Base-by-base conservation (phyloP, 1,284 basidiomycete species). In the Tilletiopsis washingtonensis region DNA sequence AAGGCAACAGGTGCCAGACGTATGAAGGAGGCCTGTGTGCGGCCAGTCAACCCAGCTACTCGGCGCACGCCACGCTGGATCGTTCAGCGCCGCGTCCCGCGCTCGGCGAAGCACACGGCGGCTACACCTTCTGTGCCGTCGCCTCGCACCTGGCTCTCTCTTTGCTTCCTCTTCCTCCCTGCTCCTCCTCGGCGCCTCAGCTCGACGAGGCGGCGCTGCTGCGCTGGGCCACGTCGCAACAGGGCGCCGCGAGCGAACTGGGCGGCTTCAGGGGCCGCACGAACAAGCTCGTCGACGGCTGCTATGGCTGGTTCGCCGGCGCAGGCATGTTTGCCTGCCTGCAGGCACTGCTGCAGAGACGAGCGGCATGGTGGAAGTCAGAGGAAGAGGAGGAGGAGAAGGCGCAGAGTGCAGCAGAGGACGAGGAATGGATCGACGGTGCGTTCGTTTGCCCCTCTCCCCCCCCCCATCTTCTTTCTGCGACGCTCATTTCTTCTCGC, bases 201-300 rank as follows among this genome's bases (percentile, higher is more conserved):
- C 80, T 91, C 60, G 80, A 94, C 64, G 76, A 80, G 0, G 74
- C 77, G 15, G 77, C 76, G 2, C 78, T 93, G 1, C 68, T 89
- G 20, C 77, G 91, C 2, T 98, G 93, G 93, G 80, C 85, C 0
- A 82, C 81, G 0, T 78, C 84, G 43, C 86, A 94, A 83, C 94
- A 99, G 71, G 91, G 90, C 0, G 74, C 77, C 0, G 82, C 84
- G 23, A 79, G 81, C 23, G 93, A 98, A 67, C 79, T 90, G 3
- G 91, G 91, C 3, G 94, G 93, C 0, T 97, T 98, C 76, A 81
- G 81, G 41, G 94, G 94, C 0, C 79, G 94, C 39, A 89, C 88
- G 53, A 99, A 98, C 74, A 99, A 99, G 75, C 81, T 99, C 12
- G 93, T 99, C 0, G 94, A 99, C 68, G 94, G 93, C 2, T 99